Conservation (phyloP, 2,329 filamentous ascomycete species). For the Sporothrix luriei region DNA sequence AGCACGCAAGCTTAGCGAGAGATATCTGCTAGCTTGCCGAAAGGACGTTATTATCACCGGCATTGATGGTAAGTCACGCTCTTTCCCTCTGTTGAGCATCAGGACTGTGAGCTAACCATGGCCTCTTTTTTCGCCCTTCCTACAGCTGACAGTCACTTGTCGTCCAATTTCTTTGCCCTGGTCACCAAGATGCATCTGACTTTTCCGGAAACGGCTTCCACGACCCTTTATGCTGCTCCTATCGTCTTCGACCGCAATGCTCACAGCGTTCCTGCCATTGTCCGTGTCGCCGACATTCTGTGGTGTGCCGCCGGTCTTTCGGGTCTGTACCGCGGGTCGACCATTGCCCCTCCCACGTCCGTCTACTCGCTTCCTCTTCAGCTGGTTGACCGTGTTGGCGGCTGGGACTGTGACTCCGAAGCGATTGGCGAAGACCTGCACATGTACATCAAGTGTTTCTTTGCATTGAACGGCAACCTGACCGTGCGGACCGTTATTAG, state of each 20-base stretch:
- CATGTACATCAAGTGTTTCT: slow-evolving; percentile 79
- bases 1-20: slow-evolving; percentile 65
- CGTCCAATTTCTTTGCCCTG: slow-evolving; percentile 66
- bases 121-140: slow-evolving; percentile 35
- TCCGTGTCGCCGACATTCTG: slow-evolving; percentile 71
- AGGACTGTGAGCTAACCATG: slow-evolving; percentile 37
- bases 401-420: slow-evolving; percentile 71
- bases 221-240: slow-evolving; percentile 68
- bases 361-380: slow-evolving; percentile 71
- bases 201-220: slow-evolving; percentile 61
- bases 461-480: slow-evolving; percentile 69
- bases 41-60: slow-evolving; percentile 69
- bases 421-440: slow-evolving; percentile 76
- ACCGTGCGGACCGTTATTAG: slow-evolving; percentile 65
- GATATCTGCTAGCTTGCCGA: slow-evolving; percentile 56
- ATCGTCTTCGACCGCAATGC: slow-evolving; percentile 76
- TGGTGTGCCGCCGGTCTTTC: slow-evolving; percentile 73
- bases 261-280: slow-evolving; percentile 66
- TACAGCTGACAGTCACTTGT: slow-evolving; percentile 70
- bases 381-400: slow-evolving; percentile 68
- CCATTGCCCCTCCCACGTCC: slow-evolving; percentile 69
- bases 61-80: slow-evolving; percentile 65
- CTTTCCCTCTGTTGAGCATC: not conserved
- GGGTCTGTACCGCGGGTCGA: slow-evolving; percentile 65
- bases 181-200: slow-evolving; percentile 65